A percentile compares a stretch with the other conserved stretches of the same genome.
These are phyloP conservation scores for Alternaria sp. DNA, from an alignment of 2,329 filamentous ascomycete genomes.

Conservation along the genomic window DNA sequence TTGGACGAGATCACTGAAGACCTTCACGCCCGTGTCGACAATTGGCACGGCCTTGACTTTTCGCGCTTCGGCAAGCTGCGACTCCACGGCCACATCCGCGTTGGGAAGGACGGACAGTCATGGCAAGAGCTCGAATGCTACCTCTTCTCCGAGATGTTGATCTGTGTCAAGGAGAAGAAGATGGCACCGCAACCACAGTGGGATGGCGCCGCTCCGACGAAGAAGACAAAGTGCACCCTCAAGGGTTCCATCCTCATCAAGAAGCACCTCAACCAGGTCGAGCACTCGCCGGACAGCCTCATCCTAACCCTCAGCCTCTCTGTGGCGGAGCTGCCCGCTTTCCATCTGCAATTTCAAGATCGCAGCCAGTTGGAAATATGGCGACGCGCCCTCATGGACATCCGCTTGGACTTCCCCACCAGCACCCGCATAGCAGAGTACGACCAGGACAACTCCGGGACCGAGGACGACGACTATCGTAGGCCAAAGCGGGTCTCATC, in stretches of 20 bases:
- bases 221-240: slow-evolving; percentile 79
- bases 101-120: slow-evolving; percentile 93
- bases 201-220: slow-evolving; percentile 65
- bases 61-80: slow-evolving; percentile 90
- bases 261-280: slow-evolving; percentile 93
- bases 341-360: slow-evolving; percentile 89
- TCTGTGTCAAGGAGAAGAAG: slow-evolving; percentile 99
- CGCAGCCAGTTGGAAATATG: slow-evolving; percentile 85
- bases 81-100: slow-evolving; percentile 85
- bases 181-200: slow-evolving; percentile 68
- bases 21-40: slow-evolving; percentile 87
- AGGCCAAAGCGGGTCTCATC: slow-evolving; percentile 78
- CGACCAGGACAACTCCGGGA: slow-evolving; percentile 81
- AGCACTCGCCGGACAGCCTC: slow-evolving; percentile 75
- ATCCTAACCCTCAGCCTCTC: slow-evolving; percentile 89
- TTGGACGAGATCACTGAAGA: slow-evolving; percentile 87
- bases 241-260: slow-evolving; percentile 99
- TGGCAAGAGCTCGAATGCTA: slow-evolving; percentile 99
- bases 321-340: slow-evolving; percentile 89
- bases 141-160: slow-evolving; percentile 98
- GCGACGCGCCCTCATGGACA: slow-evolving; percentile 85
- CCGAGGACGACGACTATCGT: slow-evolving; percentile 87
- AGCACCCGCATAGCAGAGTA: slow-evolving; percentile 72
- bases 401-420: slow-evolving; percentile 72
- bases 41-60: slow-evolving; percentile 97